Evolutionary conservation across 2,329 filamentous ascomycete genomes (phyloP), one percentile per base, ranked within the genome.

Genomic region (Cladosporium sp.): DNA sequence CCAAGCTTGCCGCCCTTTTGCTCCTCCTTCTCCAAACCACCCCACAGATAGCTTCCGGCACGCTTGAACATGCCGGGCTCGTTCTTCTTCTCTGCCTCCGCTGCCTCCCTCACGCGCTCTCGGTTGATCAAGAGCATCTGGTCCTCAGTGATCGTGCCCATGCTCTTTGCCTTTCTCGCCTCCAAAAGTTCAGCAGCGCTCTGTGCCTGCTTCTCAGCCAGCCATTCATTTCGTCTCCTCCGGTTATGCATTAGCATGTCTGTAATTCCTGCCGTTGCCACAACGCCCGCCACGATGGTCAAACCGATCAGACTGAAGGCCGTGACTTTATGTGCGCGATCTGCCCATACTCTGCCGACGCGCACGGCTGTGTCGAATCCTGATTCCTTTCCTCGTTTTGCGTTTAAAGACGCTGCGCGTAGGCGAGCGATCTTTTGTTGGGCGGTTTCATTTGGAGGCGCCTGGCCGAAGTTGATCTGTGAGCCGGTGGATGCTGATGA

Each of bases 241-340:
- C 84, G 78, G 66, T 86, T 87, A 70, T 86, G 83, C 53, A 84
- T 68, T 52, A 86, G 75, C 73, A 87, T 80, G 61, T 85, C 83
- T 53, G 80, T 76, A 56, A 84, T 75, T 8, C 83, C 82, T 64
- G 85, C 84, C 34, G 80, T 74, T 32, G 82, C 82, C 39, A 85
- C 76, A 37, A 78, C 77, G 58, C 75, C 80, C 45, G 78, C 75
- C 54, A 85, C 70, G 52, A 82, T 83, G 79, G 64, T 82, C 56
- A 82, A 74, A 43, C 78, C 77, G 59, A 86, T 82, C 54, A 86
- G 69, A 19, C 75, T 74, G 58, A 80, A 75, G 17, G 82, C 80
- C 56, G 81, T 81, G 47, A 75, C 70, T 59, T 79, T 76, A 67
- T 86, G 83, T 45, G 79, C 76, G 55, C 74, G 73, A 68, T 86